These are phyloP conservation scores for Leishmania arabica DNA, from an alignment of 208 protist species.

Conservation along the genomic window DNA sequence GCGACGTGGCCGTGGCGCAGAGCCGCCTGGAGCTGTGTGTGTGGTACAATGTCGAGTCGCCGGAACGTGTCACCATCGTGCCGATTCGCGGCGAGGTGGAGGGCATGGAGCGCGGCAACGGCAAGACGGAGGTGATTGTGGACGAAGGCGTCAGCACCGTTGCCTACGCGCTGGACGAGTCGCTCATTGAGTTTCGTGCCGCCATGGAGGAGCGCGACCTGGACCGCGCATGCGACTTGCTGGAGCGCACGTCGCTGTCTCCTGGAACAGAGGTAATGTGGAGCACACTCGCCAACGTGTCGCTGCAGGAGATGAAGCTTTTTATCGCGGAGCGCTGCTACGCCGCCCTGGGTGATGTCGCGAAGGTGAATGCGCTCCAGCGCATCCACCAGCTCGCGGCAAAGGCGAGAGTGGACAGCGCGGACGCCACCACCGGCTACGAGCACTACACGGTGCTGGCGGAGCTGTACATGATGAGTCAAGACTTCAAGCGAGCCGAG, in stretches of 20 bases:
- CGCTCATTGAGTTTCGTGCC: conserved; percentile 97
- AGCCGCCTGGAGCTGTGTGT: conserved; percentile 96
- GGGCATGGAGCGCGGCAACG: conserved; percentile 94
- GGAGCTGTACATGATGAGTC: conserved; percentile 88
- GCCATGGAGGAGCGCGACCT: conserved; percentile 95
- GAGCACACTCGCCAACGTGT: conserved; percentile 82
- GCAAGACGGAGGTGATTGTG: conserved; percentile 96
- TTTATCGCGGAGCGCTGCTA: conserved; percentile 96
- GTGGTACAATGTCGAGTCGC: conserved; percentile 97
- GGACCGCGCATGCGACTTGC: conserved; percentile 88
- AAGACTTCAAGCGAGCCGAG: conserved; percentile 94
- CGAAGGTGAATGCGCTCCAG: conserved; percentile 92
- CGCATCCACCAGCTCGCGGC: conserved; percentile 87
- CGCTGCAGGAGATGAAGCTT: conserved; percentile 89
- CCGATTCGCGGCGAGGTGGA: conserved; percentile 97
- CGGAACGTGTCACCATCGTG: conserved; percentile 94
- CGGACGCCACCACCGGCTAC: conserved; percentile 75
- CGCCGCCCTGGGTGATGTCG: conserved; percentile 94
- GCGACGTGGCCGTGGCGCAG: conserved; percentile 98
- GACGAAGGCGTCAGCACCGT: conserved; percentile 96
- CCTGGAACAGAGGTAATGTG: conserved; percentile 97
- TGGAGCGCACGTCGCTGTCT: conserved; percentile 87
- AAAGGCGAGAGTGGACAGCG: conserved; percentile 56
- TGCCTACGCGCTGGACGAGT: conserved; percentile 95
- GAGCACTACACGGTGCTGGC: conserved; percentile 92